Percentiles rank a stretch among this genome's conserved stretches.
Conservation (phyloP, 2,329 filamentous ascomycete genomes). For the Tolypocladium inflatum region DNA sequence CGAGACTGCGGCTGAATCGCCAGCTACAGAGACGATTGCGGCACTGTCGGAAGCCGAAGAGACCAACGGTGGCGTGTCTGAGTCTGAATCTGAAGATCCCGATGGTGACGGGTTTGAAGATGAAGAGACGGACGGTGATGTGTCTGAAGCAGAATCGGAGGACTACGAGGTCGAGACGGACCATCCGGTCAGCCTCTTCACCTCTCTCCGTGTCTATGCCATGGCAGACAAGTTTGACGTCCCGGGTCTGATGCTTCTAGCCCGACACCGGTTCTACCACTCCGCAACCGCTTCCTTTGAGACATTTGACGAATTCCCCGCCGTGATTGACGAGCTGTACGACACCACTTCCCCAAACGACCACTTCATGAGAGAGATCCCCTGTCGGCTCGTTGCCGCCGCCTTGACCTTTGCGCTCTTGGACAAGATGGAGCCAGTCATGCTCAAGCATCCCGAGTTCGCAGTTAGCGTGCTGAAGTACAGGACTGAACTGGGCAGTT, state of each 20-base stretch:
- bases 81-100: no score
- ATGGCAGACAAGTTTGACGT: slow-evolving; percentile 28
- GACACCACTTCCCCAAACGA: slow-evolving; percentile 8
- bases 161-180: not conserved
- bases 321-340: slow-evolving; percentile 15
- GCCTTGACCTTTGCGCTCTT: not conserved
- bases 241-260: slow-evolving; percentile 16
- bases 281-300: slow-evolving; percentile 6
- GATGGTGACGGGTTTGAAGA: no score
- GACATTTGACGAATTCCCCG: slow-evolving; percentile 9
- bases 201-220: slow-evolving; percentile 18
- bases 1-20: no score
- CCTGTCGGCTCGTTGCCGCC: slow-evolving; percentile 9
- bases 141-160: not conserved
- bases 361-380: slow-evolving; percentile 9
- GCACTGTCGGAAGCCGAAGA: no score
- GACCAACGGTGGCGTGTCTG: no score
- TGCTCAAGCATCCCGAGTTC: slow-evolving; percentile 13
- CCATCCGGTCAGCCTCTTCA: slow-evolving; percentile 3
- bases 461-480: slow-evolving; percentile 7
- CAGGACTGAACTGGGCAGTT: no score
- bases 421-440: slow-evolving; percentile 7
- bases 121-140: no score
- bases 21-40: no score
- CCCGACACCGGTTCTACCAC: slow-evolving; percentile 19